Evolutionary conservation across 441 rosid species (phyloP).

Genomic region (Adansonia rubrostipa): DNA sequence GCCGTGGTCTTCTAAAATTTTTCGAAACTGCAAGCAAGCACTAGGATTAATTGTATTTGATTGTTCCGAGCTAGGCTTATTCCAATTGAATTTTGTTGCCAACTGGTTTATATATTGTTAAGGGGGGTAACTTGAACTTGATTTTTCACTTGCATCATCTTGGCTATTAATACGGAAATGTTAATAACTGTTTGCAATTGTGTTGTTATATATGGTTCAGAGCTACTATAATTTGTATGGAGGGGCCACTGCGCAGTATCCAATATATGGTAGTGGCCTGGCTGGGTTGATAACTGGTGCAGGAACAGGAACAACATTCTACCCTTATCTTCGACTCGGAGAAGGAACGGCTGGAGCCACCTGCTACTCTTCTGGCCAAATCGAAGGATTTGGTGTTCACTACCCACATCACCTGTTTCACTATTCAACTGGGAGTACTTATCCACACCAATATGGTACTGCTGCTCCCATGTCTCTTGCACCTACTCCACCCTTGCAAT

Average conservation of each 20-base stretch:
- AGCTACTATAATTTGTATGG: slow-evolving; percentile 85
- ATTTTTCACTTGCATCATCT: too few relatives aligned
- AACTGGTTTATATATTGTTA: too few relatives aligned
- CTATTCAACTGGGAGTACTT: slow-evolving; percentile 58
- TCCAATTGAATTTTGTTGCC: too few relatives aligned
- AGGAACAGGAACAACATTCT: slow-evolving; percentile 49
- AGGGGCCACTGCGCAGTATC: slow-evolving; percentile 74
- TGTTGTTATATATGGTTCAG: slow-evolving; percentile 36
- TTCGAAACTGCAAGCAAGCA: too few relatives aligned
- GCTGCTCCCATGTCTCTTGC: slow-evolving; percentile 73
- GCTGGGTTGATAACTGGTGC: slow-evolving; percentile 46
- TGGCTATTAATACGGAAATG: background rate
- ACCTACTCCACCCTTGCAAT: slow-evolving; percentile 74
- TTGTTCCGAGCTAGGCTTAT: too few relatives aligned
- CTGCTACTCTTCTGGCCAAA: slow-evolving; percentile 54
- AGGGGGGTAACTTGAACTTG: too few relatives aligned
- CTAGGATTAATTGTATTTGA: too few relatives aligned
- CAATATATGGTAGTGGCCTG: slow-evolving; percentile 64
- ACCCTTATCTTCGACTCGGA: slow-evolving; percentile 76
- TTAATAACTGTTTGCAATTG: background rate
- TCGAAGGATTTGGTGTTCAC: slow-evolving; percentile 51
- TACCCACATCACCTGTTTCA: slow-evolving; percentile 78
- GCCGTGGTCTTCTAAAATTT: too few relatives aligned
- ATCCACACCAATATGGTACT: slow-evolving; percentile 65
- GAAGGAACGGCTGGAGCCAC: slow-evolving; percentile 73